A percentile compares a stretch with the other conserved stretches of the same genome.
Conservation (phyloP, 2,329 filamentous ascomycete species). For the Acephala macrosclerotiorum region DNA sequence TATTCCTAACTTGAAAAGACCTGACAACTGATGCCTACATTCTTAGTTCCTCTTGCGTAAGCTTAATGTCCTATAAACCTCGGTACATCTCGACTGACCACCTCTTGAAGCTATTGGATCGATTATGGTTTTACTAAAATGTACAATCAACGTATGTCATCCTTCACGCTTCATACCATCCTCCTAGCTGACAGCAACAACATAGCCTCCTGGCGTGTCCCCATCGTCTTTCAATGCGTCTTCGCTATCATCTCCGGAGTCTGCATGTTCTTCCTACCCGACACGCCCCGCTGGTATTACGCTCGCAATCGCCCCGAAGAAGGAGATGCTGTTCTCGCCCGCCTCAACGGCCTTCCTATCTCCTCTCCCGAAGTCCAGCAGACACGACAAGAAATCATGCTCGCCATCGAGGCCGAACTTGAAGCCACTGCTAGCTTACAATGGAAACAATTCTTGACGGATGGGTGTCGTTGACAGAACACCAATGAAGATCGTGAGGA, state of each 20-base stretch:
- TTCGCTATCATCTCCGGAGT: slow-evolving; percentile 42
- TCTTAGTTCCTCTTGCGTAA: not conserved
- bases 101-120: slow-evolving; percentile 26
- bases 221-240: slow-evolving; percentile 43
- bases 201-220: slow-evolving; percentile 36
- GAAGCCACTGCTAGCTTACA: slow-evolving; percentile 41
- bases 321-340: slow-evolving; percentile 24
- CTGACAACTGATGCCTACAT: not conserved
- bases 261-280: slow-evolving; percentile 39
- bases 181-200: not conserved
- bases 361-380: slow-evolving; percentile 32
- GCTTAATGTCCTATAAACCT: not conserved
- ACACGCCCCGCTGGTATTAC: slow-evolving; percentile 46
- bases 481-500: slow-evolving; percentile 46
- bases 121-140: slow-evolving; percentile 31
- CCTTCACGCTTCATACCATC: too few species aligned
- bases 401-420: slow-evolving; percentile 39
- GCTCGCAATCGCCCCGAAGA: slow-evolving; percentile 25
- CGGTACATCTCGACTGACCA: not conserved
- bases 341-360: slow-evolving; percentile 18
- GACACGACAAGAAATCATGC: slow-evolving; percentile 40
- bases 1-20: not conserved
- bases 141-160: slow-evolving; percentile 28
- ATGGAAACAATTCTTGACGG: slow-evolving; percentile 4
- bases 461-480: slow-evolving; percentile 43